These are phyloP conservation scores for Dillenia turbinata DNA, from an alignment of 164 flowering plant species.

Conservation along the genomic window DNA sequence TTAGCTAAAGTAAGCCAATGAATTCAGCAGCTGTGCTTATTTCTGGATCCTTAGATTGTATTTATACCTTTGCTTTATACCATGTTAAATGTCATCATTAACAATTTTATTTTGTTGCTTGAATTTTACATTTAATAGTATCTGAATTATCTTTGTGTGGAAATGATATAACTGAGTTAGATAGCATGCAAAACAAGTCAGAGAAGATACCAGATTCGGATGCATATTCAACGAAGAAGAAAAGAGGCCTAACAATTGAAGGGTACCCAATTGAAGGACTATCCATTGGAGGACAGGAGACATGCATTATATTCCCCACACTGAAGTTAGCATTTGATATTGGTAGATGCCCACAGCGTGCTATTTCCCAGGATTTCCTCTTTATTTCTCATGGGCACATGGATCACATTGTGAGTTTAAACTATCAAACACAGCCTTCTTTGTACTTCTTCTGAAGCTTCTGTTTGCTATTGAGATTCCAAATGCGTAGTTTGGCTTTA, in stretches of 20 bases:
- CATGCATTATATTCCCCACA: constrained; percentile 81
- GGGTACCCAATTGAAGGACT: constrained; percentile 70
- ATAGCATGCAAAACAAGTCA: not conserved
- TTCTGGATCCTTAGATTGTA: too few relatives aligned
- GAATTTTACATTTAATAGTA: too few relatives aligned
- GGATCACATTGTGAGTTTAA: constrained; percentile 76
- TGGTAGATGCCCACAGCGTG: constrained; percentile 87
- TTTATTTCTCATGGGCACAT: constrained; percentile 95
- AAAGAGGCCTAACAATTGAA: constrained; percentile 32
- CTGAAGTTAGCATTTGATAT: constrained; percentile 86
- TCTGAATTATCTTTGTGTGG: too few relatives aligned
- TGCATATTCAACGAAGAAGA: constrained; percentile 16
- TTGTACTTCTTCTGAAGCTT: not conserved
- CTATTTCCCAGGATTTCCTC: constrained; percentile 78
- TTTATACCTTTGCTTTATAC: too few relatives aligned
- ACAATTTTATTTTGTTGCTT: too few relatives aligned
- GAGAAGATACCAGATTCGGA: not conserved
- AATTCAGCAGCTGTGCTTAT: too few relatives aligned
- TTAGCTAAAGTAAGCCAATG: too few relatives aligned
- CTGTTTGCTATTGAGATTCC: too few relatives aligned
- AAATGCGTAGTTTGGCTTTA: too few relatives aligned
- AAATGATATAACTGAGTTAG: too few relatives aligned
- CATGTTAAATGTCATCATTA: too few relatives aligned
- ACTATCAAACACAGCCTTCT: not conserved
- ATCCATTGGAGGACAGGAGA: constrained; percentile 96